Base-by-base conservation (phyloP, 345 rosid species). In the Laguncularia racemosa region DNA sequence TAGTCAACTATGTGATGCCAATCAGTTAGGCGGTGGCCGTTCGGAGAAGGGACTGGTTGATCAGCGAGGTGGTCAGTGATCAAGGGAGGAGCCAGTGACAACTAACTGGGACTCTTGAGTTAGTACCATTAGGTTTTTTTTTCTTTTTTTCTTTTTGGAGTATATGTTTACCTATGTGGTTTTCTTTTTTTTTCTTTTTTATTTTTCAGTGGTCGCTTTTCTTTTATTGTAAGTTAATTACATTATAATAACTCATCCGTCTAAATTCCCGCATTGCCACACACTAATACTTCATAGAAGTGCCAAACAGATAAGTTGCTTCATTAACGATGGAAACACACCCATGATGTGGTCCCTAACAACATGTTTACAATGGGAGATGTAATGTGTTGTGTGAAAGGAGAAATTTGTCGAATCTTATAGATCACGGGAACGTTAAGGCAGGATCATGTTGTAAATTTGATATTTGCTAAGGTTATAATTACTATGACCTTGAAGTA, bases 361-460 rank as follows among this genome's bases (percentile, higher is more conserved):
- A 55, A 44, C 67, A 69, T 66, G 62, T 62, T 44, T 58, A 45
- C 58, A 28, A n/a, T 63, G 46, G 59, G 50, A 23, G 58, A 33
- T 40, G 38, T 2, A 2, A 13, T 23, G 55, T 52, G 55, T 6
- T 73, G 80, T 75, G 68, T 71, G 70, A 73, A 70, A 57, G 60
- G 59, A 50, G 23, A 44, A 58, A 54, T 65, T 58, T 67, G 40
- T 33, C 40, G 40, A 33, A 33, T 33, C 40, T 4, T 33, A 33
- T 33, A 6, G 9, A 33, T 72, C 75, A 55, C 71, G 62, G 66
- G 73, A 79, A 76, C 80, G 74, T 79, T 63, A 71, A 76, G 76
- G 70, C 60, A 65, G 81, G 86, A 78, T 76, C 86, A 61, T 81
- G 75, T 68, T 63, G 15, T 59, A 59, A 23, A 44, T 20, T 26